Percentiles rank a stretch among this genome's conserved stretches.
These are phyloP conservation scores for Mangifera indica DNA, from an alignment of 345 rosid species.

Conservation along the genomic window DNA sequence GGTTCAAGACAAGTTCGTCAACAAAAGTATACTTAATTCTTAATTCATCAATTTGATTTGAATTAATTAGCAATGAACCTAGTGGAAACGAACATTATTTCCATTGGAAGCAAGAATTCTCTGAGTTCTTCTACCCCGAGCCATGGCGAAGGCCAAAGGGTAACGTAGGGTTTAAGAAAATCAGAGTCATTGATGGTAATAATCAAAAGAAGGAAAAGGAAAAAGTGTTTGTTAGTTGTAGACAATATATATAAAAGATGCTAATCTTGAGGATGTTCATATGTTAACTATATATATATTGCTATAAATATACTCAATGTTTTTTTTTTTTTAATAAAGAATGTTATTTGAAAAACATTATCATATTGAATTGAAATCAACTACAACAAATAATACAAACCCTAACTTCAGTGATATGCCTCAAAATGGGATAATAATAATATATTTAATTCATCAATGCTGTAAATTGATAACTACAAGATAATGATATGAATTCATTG, in stretches of 20 bases:
- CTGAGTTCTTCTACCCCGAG: background rate
- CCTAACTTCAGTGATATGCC: too few species aligned
- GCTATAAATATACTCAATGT: too few species aligned
- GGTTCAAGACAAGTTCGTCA: background rate
- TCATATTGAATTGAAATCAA: too few species aligned
- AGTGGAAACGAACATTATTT: too few species aligned
- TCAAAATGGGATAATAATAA: background rate
- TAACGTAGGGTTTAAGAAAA: background rate
- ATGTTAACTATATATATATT: too few species aligned
- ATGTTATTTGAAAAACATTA: too few species aligned
- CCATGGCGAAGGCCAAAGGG: background rate
- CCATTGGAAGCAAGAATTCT: background rate
- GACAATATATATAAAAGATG: background rate
- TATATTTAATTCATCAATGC: background rate
- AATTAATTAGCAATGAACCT: background rate
- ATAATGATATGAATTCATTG: background rate
- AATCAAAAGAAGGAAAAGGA: background rate
- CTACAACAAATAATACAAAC: too few species aligned
- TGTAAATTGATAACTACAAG: background rate
- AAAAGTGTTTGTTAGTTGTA: too few species aligned
- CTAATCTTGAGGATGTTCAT: background rate
- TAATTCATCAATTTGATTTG: background rate
- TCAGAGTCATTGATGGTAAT: too few species aligned
- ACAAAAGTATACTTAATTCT: slow-evolving; percentile 1
- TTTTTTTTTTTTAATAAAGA: too few species aligned